A percentile compares a stretch with the other conserved stretches of the same genome.
Conservation (phyloP, 495 filamentous ascomycete genomes). For the Penicillium paradoxum region DNA sequence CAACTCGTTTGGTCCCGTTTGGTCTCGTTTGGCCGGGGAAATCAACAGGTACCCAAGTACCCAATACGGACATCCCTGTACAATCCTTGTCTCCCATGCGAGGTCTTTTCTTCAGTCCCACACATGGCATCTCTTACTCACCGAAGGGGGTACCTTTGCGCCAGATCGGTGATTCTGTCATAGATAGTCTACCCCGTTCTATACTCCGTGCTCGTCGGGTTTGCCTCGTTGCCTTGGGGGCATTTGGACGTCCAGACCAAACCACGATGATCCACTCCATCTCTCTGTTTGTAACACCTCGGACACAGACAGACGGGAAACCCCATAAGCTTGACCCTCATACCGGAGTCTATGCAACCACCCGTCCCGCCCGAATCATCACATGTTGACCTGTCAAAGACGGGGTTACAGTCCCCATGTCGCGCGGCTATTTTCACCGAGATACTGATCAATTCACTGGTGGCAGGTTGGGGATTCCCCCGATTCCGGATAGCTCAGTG, state of each 20-base stretch:
- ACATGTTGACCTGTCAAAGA: constrained; percentile 5
- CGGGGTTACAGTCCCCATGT: not conserved
- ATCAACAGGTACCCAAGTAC: not conserved
- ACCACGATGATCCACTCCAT: constrained; percentile 2
- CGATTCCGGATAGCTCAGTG: constrained; percentile 1
- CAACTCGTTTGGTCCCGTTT: too few species aligned
- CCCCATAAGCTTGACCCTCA: constrained; percentile 13
- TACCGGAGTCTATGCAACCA: constrained; percentile 3
- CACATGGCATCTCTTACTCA: constrained; percentile 4
- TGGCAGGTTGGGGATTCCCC: not conserved
- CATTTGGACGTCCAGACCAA: not conserved
- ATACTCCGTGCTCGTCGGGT: too few species aligned
- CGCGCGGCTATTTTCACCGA: constrained; percentile 7
- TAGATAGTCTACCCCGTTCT: too few species aligned
- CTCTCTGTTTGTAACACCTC: constrained; percentile 11
- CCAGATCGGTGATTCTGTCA: too few species aligned
- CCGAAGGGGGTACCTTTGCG: not conserved
- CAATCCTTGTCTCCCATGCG: not conserved
- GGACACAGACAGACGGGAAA: constrained; percentile 11
- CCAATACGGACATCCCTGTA: not conserved
- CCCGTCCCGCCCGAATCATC: constrained; percentile 18
- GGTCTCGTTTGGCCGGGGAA: not conserved
- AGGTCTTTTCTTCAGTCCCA: not conserved
- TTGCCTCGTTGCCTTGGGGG: not conserved
- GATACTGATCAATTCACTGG: not conserved